A percentile compares a stretch with the other conserved stretches of the same genome.
Conservation (phyloP, 2,329 filamentous ascomycete genomes). For the Beauveria rudraprayagi region DNA sequence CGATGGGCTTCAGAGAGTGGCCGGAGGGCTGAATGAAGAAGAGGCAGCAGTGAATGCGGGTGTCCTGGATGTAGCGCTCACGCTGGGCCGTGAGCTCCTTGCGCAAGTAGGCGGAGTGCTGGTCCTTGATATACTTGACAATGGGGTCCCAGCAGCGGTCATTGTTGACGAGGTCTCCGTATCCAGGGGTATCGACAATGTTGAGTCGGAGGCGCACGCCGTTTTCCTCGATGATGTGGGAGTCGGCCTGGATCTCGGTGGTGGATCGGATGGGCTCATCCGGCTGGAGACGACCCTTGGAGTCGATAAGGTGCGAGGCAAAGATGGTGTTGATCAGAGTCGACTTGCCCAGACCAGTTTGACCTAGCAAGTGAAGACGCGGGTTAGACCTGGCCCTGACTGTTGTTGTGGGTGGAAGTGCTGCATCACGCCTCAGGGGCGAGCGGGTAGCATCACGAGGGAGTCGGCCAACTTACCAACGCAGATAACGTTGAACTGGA, state of each 20-base stretch:
- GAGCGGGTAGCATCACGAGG: not conserved
- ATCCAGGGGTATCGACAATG: slow-evolving; percentile 98
- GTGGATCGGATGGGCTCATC: slow-evolving; percentile 91
- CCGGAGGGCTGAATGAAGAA: slow-evolving; percentile 99
- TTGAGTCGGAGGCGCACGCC: slow-evolving; percentile 94
- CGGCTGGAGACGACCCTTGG: slow-evolving; percentile 87
- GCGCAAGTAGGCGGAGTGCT: slow-evolving; percentile 97
- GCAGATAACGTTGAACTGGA: slow-evolving; percentile 99
- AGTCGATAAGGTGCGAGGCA: slow-evolving; percentile 97
- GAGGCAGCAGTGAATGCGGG: slow-evolving; percentile 96
- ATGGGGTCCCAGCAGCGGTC: slow-evolving; percentile 99
- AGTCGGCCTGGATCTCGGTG: slow-evolving; percentile 96
- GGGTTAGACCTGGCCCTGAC: slow-evolving; percentile 11
- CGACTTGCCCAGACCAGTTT: slow-evolving; percentile 97
- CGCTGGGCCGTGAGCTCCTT: slow-evolving; percentile 99
- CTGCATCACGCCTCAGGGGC: slow-evolving; percentile 13
- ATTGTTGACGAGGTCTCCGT: slow-evolving; percentile 98
- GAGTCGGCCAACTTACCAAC: slow-evolving; percentile 61
- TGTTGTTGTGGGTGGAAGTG: slow-evolving; percentile 7
- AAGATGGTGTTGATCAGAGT: slow-evolving; percentile 99
- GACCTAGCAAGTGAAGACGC: slow-evolving; percentile 49
- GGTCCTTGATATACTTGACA: slow-evolving; percentile 99
- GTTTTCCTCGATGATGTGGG: slow-evolving; percentile 99
- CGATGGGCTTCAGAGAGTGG: slow-evolving; percentile 96
- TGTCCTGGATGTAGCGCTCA: slow-evolving; percentile 98